Conservation (phyloP, 2,329 filamentous ascomycete genomes). For the Ascochyta pisi region DNA sequence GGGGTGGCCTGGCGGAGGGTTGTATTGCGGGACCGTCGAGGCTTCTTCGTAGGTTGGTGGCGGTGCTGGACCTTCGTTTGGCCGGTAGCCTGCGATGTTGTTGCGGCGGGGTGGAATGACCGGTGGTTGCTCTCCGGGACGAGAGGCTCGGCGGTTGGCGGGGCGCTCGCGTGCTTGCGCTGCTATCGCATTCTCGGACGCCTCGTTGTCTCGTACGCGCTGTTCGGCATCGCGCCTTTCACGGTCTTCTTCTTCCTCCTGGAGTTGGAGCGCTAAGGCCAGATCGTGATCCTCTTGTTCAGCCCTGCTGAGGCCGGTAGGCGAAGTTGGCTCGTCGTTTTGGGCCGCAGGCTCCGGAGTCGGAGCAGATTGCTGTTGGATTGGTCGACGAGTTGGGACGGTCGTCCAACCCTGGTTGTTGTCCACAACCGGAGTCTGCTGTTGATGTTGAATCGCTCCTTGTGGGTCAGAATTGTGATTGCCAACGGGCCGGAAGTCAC, state of each 20-base stretch:
- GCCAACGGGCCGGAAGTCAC: conserved; percentile 87
- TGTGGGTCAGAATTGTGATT: conserved; percentile 50
- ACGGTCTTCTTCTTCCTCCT: conserved; percentile 89
- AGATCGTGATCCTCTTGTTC: conserved; percentile 84
- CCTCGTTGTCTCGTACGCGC: conserved; percentile 69
- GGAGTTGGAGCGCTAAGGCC: conserved; percentile 87
- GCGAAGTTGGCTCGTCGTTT: conserved; percentile 31
- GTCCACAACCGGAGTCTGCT: conserved; percentile 40
- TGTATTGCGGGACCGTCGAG: conserved; percentile 62
- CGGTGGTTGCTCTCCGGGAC: conserved; percentile 49
- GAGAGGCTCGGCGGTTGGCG: conserved; percentile 36
- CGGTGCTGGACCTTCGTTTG: conserved; percentile 59
- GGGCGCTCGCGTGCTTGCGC: conserved; percentile 32
- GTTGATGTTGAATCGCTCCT: conserved; percentile 36
- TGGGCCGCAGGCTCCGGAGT: conserved; percentile 14
- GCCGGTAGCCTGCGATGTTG: conserved; percentile 43
- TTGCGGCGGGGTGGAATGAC: conserved; percentile 55
- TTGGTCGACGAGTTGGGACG: conserved; percentile 51
- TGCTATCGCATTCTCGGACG: conserved; percentile 75
- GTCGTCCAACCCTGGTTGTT: conserved; percentile 63
- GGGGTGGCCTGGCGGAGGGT: conserved; percentile 57
- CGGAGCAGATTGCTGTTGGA: conserved; percentile 30
- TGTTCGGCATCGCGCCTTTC: conserved; percentile 67
- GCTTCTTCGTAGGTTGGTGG: conserved; percentile 73
- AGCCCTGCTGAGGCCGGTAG: conserved; percentile 56